phyloP scores from a whole-genome alignment of 257 asterid species.

The Solanum tarapatanum region DNA sequence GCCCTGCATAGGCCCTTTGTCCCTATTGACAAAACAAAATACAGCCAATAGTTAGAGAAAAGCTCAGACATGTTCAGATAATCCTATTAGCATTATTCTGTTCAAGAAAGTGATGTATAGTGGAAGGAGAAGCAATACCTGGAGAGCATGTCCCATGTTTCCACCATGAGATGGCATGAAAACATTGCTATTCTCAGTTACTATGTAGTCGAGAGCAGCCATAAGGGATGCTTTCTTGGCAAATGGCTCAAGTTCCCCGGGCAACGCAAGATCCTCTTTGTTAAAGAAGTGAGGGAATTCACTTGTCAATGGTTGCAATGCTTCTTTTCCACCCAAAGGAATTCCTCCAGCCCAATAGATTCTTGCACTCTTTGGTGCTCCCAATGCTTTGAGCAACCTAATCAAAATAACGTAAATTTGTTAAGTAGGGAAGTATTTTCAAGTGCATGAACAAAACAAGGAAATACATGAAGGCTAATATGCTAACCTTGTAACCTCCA shows the following conservation, averaged over 20 bases:
- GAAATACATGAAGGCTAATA: neutral
- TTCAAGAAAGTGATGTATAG: neutral
- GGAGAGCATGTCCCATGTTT: slow-evolving; percentile 92
- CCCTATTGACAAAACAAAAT: slow-evolving; percentile 40
- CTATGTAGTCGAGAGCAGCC: slow-evolving; percentile 90
- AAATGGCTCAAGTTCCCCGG: slow-evolving; percentile 79
- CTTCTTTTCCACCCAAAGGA: slow-evolving; percentile 82
- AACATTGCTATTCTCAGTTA: slow-evolving; percentile 73
- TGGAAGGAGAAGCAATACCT: slow-evolving; percentile 33
- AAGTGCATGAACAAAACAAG: neutral
- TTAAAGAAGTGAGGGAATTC: slow-evolving; percentile 72
- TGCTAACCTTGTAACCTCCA: slow-evolving; percentile 59
- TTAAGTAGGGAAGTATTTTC: neutral
- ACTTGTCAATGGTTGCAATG: slow-evolving; percentile 48
- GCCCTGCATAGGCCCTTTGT: slow-evolving; percentile 83
- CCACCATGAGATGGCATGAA: slow-evolving; percentile 99
- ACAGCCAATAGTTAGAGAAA: neutral
- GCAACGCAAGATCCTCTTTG: slow-evolving; percentile 74
- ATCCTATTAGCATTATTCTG: neutral
- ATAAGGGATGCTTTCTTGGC: slow-evolving; percentile 55
- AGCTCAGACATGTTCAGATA: neutral
- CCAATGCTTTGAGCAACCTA: slow-evolving; percentile 85
- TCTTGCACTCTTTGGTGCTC: slow-evolving; percentile 63
- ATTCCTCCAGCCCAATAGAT: slow-evolving; percentile 92
- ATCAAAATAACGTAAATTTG: neutral